These are phyloP conservation scores for Escovopsis weberi DNA, from an alignment of 2,329 filamentous ascomycete genomes.

Conservation along the genomic window DNA sequence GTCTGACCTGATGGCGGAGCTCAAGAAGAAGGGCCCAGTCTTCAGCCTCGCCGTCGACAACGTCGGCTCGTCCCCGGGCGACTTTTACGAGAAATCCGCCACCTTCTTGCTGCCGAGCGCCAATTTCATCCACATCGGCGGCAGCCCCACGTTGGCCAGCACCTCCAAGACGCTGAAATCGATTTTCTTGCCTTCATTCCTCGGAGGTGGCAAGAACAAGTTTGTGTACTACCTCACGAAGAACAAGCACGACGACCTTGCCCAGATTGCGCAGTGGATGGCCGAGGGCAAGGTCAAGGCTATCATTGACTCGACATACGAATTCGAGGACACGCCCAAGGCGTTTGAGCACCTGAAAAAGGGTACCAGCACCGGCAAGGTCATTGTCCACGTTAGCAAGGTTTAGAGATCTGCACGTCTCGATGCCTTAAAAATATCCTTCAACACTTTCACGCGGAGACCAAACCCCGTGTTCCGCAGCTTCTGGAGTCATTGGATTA, in stretches of 20 bases:
- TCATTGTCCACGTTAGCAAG: conserved; percentile 25
- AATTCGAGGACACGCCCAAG: conserved; percentile 39
- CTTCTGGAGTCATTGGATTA: too few species aligned
- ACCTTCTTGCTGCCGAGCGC: conserved; percentile 33
- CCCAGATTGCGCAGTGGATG: conserved; percentile 39
- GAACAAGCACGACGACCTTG: conserved; percentile 30
- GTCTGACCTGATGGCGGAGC: conserved; percentile 28
- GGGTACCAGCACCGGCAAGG: conserved; percentile 45
- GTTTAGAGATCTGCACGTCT: neutral
- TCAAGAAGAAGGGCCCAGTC: conserved; percentile 31
- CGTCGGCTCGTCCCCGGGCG: conserved; percentile 31
- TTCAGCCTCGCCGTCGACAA: conserved; percentile 45
- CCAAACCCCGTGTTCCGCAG: too few species aligned
- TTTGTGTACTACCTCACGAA: conserved; percentile 26
- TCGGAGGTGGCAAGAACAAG: conserved; percentile 27
- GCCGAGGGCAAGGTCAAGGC: conserved; percentile 41
- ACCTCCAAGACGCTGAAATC: conserved; percentile 12
- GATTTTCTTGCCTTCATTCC: conserved; percentile 17
- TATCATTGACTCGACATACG: conserved; percentile 39
- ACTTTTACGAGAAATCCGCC: conserved; percentile 38
- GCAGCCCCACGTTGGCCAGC: conserved; percentile 16
- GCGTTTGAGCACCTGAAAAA: conserved; percentile 46
- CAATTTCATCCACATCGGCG: conserved; percentile 37
- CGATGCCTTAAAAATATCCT: neutral
- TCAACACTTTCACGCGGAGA: too few species aligned